A percentile compares a stretch with the other conserved stretches of the same genome.
Evolutionary conservation across 148 eudicot genomes (phyloP).

Genomic region (Vaccinium vitisidaea): DNA sequence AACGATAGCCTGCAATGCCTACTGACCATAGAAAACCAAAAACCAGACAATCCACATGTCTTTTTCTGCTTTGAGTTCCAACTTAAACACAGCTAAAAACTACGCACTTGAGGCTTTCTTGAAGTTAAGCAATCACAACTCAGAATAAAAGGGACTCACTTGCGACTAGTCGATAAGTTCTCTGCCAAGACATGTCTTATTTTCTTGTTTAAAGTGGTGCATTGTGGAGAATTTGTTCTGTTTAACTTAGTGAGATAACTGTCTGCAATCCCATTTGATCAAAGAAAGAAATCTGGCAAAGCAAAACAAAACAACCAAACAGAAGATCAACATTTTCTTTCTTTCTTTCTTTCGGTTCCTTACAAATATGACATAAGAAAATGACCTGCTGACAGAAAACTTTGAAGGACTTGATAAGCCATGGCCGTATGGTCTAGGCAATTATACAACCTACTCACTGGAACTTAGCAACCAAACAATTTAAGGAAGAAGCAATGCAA

Average conservation of each 20-base stretch:
- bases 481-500: neutral
- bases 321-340: neutral
- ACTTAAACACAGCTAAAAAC: neutral
- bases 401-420: constrained; percentile 1
- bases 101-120: no score
- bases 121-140: no score
- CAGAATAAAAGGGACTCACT: no score
- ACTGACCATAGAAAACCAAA: no score
- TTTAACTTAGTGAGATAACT: neutral
- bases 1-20: no score
- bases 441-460: neutral
- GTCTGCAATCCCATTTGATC: no score
- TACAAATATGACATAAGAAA: neutral
- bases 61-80: no score
- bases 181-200: no score
- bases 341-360: neutral
- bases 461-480: neutral
- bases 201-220: no score
- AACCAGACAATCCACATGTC: no score
- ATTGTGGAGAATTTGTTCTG: neutral
- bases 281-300: no score
- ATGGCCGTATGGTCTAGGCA: neutral
- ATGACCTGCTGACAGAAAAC: neutral
- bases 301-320: neutral
- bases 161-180: no score